These are phyloP conservation scores for Blepharisma undulans DNA, from an alignment of 169 alveolate species.

Conservation along the genomic window DNA sequence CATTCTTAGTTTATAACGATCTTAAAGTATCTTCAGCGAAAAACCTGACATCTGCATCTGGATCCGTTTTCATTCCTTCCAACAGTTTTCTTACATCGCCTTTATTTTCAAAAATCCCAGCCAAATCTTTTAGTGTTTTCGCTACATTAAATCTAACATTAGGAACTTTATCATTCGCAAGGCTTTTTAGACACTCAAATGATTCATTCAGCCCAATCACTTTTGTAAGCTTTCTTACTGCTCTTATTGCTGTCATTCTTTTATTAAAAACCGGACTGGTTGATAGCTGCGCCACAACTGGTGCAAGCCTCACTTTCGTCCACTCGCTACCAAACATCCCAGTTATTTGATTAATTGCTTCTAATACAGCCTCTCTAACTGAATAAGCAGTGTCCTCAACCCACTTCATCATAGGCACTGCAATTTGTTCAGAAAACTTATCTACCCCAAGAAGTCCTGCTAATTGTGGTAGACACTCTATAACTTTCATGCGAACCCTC, in stretches of 20 bases:
- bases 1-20: background rate
- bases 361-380: constrained; percentile 30
- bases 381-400: constrained; percentile 28
- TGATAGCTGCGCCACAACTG: background rate
- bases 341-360: background rate
- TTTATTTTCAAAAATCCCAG: background rate
- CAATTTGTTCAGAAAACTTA: background rate
- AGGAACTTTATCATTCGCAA: constrained; percentile 34
- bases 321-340: constrained; percentile 25
- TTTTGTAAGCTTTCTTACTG: background rate
- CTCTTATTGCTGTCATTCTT: constrained; percentile 34
- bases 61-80: background rate
- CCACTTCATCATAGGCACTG: constrained; percentile 23
- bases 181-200: background rate
- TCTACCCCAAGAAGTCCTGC: constrained; percentile 37
- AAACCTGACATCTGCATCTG: constrained; percentile 35
- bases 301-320: background rate
- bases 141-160: constrained; percentile 26
- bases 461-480: constrained; percentile 31
- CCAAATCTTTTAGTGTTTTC: background rate
- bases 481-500: constrained; percentile 38
- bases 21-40: constrained; percentile 32
- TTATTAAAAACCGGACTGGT: background rate
- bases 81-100: background rate
- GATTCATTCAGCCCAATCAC: background rate